Percentiles rank a stretch among this genome's conserved stretches.
phyloP scores from a whole-genome alignment of 208 protist genomes.

The Hexamita inflata region DNA sequence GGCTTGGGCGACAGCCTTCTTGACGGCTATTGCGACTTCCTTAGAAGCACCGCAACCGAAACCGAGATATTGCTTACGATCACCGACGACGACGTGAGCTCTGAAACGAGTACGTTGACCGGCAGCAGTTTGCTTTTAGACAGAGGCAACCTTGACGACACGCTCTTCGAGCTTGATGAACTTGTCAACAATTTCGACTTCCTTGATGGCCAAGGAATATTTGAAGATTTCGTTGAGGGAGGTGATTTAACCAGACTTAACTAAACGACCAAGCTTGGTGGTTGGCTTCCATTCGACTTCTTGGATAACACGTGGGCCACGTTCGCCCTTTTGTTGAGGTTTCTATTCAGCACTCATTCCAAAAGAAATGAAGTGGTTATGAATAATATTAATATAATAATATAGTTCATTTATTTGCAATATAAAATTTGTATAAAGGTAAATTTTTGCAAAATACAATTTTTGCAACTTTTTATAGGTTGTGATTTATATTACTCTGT shows the following conservation, averaged over 20 bases:
- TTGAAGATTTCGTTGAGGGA: constrained; percentile 93
- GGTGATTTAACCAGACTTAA: constrained; percentile 72
- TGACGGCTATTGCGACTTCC: constrained; percentile 95
- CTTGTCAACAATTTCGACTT: constrained; percentile 93
- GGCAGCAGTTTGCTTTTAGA: constrained; percentile 97
- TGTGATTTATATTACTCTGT: too few species aligned
- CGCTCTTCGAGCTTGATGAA: constrained; percentile 80
- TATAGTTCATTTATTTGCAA: too few species aligned
- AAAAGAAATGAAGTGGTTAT: too few species aligned
- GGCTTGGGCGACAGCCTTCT: constrained; percentile 81
- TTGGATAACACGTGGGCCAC: constrained; percentile 32
- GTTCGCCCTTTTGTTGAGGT: neutral
- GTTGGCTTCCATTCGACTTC: constrained; percentile 84
- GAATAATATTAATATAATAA: too few species aligned
- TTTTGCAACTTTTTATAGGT: too few species aligned
- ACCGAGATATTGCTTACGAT: constrained; percentile 87
- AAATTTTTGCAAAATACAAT: too few species aligned
- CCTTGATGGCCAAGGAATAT: constrained; percentile 97
- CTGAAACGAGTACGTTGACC: constrained; percentile 99
- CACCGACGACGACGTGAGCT: constrained; percentile 93
- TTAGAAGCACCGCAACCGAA: constrained; percentile 91
- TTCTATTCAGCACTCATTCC: too few species aligned
- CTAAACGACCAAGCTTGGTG: constrained; percentile 94
- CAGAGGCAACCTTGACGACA: constrained; percentile 94
- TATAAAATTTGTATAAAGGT: too few species aligned